Conservation (phyloP, 495 filamentous ascomycete genomes). For the Penicillium diatomitis region DNA sequence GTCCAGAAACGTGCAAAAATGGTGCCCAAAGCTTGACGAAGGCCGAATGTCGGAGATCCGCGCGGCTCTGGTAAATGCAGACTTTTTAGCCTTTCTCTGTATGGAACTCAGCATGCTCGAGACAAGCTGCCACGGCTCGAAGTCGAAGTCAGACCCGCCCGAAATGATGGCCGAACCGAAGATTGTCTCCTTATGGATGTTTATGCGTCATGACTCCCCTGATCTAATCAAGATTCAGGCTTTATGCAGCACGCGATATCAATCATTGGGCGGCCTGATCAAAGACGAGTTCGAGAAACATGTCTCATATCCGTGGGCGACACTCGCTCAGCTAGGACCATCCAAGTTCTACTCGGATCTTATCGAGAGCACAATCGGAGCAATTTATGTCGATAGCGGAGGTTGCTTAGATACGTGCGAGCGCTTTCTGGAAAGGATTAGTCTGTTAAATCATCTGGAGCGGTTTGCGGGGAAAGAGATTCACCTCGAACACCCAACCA, state of each 20-base stretch:
- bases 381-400: conserved; percentile 62
- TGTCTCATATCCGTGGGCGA: conserved; percentile 56
- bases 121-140: background rate
- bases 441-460: background rate
- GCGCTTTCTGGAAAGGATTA: conserved; percentile 41
- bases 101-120: conserved; percentile 25
- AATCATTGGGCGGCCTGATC: conserved; percentile 35
- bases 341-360: conserved; percentile 58
- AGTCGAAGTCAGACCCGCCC: background rate
- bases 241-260: background rate
- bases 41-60: conserved; percentile 55
- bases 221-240: background rate
- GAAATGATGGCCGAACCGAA: background rate
- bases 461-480: background rate
- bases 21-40: conserved; percentile 38
- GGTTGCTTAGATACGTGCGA: conserved; percentile 46
- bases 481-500: background rate
- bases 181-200: background rate
- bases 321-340: conserved; percentile 34
- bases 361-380: conserved; percentile 64
- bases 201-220: background rate
- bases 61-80: conserved; percentile 61
- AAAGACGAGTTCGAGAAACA: conserved; percentile 36
- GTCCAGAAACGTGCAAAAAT: conserved; percentile 37
- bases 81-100: conserved; percentile 64